These are phyloP conservation scores for Ascochyta lentis DNA, from an alignment of 2,329 filamentous ascomycete genomes.

Conservation along the genomic window DNA sequence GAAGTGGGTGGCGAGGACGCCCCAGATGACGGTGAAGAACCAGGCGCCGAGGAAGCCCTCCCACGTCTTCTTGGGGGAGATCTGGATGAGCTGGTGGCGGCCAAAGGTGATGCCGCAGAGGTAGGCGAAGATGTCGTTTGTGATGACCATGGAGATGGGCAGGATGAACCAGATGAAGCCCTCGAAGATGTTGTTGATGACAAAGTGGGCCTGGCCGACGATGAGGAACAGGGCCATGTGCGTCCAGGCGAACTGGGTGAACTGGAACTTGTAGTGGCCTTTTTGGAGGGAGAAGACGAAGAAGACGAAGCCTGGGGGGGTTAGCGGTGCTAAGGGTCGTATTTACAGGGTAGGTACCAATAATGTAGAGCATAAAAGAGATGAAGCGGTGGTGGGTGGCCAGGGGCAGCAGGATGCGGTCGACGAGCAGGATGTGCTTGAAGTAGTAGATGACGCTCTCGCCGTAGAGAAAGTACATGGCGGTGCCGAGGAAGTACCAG, in stretches of 20 bases:
- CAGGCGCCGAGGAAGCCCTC: slow-evolving; percentile 97
- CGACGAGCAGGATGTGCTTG: slow-evolving; percentile 96
- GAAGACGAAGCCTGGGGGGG: slow-evolving; percentile 83
- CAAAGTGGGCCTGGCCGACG: slow-evolving; percentile 96
- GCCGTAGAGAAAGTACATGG: slow-evolving; percentile 99
- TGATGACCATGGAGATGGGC: slow-evolving; percentile 92
- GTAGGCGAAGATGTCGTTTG: slow-evolving; percentile 98
- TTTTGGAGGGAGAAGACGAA: slow-evolving; percentile 95
- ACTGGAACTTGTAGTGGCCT: slow-evolving; percentile 97
- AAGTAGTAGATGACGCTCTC: slow-evolving; percentile 99
- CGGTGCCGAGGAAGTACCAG: slow-evolving; percentile 98
- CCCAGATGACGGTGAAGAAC: slow-evolving; percentile 92
- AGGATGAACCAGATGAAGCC: slow-evolving; percentile 99
- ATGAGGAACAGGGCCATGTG: slow-evolving; percentile 99
- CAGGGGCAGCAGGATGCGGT: slow-evolving; percentile 88
- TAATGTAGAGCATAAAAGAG: slow-evolving; percentile 96
- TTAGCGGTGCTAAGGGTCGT: slow-evolving; percentile 30
- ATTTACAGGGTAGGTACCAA: slow-evolving; percentile 66
- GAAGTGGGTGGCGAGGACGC: slow-evolving; percentile 79
- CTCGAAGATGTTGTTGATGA: slow-evolving; percentile 99
- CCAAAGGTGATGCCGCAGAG: slow-evolving; percentile 97
- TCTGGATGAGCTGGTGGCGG: slow-evolving; percentile 93
- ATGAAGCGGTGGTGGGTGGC: slow-evolving; percentile 98
- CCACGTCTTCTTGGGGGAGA: slow-evolving; percentile 98
- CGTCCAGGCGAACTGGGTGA: slow-evolving; percentile 99